Percentiles rank a stretch among this genome's conserved stretches.
phyloP scores from a whole-genome alignment of 1,284 basidiomycete genomes.

The Ustilago crameri region DNA sequence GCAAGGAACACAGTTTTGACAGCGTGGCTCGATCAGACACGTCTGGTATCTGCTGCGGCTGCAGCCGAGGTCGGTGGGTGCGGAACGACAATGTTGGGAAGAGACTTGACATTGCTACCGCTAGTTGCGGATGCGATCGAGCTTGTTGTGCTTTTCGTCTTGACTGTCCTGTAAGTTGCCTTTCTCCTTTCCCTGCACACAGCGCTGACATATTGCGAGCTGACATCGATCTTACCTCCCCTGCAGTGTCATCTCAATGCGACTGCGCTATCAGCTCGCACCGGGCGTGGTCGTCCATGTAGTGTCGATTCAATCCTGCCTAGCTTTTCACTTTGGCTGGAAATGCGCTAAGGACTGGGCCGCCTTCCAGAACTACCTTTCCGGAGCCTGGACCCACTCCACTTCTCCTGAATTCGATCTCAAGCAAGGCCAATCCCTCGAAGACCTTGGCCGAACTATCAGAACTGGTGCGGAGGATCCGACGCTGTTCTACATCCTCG shows the following conservation, averaged over 20 bases:
- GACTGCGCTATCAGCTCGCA: conserved; percentile 17
- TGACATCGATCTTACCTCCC: not conserved
- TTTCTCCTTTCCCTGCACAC: not conserved
- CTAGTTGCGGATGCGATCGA: conserved; percentile 27
- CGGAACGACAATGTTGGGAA: conserved; percentile 20
- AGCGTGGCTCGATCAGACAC: conserved; percentile 14
- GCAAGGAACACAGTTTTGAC: conserved; percentile 6
- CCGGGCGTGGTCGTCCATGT: conserved; percentile 23
- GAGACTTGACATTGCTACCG: conserved; percentile 32
- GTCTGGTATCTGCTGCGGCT: no score
- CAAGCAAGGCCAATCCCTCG: not conserved
- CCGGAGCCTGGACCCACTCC: conserved; percentile 16
- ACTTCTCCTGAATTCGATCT: not conserved
- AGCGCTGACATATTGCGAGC: not conserved
- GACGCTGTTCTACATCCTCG: conserved; percentile 30
- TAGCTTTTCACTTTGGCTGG: conserved; percentile 37
- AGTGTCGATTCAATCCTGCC: conserved; percentile 13
- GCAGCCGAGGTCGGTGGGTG: conserved; percentile 5
- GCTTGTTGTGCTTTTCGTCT: conserved; percentile 18
- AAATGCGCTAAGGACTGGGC: conserved; percentile 37
- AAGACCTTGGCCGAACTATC: conserved; percentile 10
- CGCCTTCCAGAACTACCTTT: conserved; percentile 22
- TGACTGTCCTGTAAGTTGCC: conserved; percentile 23
- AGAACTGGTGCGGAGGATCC: conserved; percentile 24
- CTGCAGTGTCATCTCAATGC: conserved; percentile 13